Conservation (phyloP, 768 basidiomycete genomes). For the Pisolithus sp. region DNA sequence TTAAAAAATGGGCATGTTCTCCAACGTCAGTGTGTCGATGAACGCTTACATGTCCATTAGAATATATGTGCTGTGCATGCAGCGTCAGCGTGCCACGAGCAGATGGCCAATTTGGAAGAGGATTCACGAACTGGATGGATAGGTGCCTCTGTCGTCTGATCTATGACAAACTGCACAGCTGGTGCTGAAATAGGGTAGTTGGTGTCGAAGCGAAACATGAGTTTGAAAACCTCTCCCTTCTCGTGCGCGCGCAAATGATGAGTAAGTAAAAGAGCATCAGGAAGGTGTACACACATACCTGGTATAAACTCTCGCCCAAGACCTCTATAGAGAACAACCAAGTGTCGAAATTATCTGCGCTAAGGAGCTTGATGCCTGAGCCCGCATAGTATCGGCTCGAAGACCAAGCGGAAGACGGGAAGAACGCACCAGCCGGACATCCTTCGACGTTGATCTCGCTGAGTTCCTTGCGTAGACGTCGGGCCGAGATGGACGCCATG, state of each 20-base stretch:
- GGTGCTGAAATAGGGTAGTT: conserved; percentile 85
- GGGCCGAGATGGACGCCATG: conserved; percentile 59
- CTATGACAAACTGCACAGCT: conserved; percentile 79
- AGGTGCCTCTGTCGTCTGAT: conserved; percentile 58
- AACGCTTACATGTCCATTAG: conserved; percentile 72
- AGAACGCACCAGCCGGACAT: conserved; percentile 50
- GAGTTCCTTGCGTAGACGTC: conserved; percentile 68
- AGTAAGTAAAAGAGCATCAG: conserved; percentile 5
- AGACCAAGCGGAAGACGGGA: conserved; percentile 7
- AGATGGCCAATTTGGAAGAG: background rate
- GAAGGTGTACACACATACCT: conserved; percentile 35
- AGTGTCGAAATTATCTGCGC: conserved; percentile 69
- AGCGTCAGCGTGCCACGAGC: conserved; percentile 5
- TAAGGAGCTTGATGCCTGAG: conserved; percentile 64
- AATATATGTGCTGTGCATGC: conserved; percentile 68
- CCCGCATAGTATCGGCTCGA: conserved; percentile 1
- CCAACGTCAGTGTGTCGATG: background rate
- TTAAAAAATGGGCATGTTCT: conserved; percentile 11
- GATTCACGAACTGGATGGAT: conserved; percentile 62
- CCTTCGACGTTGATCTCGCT: conserved; percentile 59
- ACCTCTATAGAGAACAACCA: conserved; percentile 81
- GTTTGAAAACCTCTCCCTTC: conserved; percentile 69
- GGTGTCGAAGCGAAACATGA: conserved; percentile 77
- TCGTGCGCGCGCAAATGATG: background rate
- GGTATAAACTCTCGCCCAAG: conserved; percentile 76